A percentile compares a stretch with the other conserved stretches of the same genome.
Conservation (phyloP, 2,329 filamentous ascomycete genomes). For the Chalaropsis thielavioides region DNA sequence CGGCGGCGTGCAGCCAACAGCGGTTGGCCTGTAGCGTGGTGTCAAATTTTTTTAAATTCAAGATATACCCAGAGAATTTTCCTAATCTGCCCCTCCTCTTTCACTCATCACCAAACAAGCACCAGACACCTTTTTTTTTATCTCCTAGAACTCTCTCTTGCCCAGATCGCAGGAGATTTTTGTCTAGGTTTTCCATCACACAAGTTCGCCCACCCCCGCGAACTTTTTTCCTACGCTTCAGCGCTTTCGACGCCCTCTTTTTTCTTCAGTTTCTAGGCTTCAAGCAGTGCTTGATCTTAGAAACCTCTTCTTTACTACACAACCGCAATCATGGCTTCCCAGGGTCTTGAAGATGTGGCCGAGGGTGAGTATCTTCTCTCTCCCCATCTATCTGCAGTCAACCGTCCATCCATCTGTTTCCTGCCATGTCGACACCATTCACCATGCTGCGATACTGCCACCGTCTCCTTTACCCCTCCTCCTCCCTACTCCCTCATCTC, state of each 20-base stretch:
- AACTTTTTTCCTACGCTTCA: constrained; percentile 25
- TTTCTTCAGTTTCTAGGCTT: constrained; percentile 43
- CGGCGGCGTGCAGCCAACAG: background rate
- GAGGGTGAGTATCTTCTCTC: constrained; percentile 51
- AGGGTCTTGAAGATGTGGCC: constrained; percentile 96
- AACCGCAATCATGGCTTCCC: constrained; percentile 96
- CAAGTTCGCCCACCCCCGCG: constrained; percentile 16
- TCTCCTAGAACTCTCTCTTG: constrained; percentile 33
- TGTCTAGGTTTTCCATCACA: constrained; percentile 29
- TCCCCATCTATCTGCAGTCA: background rate
- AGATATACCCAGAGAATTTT: constrained; percentile 11
- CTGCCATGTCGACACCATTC: background rate
- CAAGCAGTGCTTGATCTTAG: constrained; percentile 68
- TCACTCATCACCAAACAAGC: constrained; percentile 5
- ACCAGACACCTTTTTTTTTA: constrained; percentile 14
- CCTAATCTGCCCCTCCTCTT: constrained; percentile 11
- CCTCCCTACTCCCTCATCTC: background rate
- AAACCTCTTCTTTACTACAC: constrained; percentile 29
- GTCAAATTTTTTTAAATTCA: constrained; percentile 9
- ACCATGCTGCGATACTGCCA: background rate
- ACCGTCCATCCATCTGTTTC: background rate
- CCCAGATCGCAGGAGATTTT: constrained; percentile 32
- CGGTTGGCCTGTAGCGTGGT: constrained; percentile 3
- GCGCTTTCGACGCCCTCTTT: constrained; percentile 28
- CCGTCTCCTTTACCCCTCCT: background rate